These are phyloP conservation scores for Ustulina deusta DNA, from an alignment of 2,329 filamentous ascomycete genomes.

Conservation along the genomic window DNA sequence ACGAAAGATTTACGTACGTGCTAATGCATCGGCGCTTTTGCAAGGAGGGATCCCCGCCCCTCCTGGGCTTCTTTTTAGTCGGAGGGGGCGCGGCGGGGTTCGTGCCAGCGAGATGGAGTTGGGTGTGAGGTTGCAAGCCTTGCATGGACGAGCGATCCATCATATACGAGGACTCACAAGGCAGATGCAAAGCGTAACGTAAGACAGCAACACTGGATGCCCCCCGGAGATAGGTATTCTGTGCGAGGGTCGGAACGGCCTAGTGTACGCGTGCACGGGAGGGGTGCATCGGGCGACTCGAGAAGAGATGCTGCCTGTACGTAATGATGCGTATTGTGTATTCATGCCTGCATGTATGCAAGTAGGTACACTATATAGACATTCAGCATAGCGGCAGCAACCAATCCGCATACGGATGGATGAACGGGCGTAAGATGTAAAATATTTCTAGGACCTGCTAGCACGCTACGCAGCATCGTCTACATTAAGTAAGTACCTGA, in stretches of 20 bases:
- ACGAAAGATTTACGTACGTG: slow-evolving; percentile 58
- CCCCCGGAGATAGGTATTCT: slow-evolving; percentile 26
- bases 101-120: slow-evolving; percentile 31
- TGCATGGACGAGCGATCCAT: slow-evolving; percentile 47
- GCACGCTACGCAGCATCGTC: too few relatives aligned
- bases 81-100: slow-evolving; percentile 39
- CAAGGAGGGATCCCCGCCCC: slow-evolving; percentile 59
- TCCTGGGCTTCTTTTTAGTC: slow-evolving; percentile 64
- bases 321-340: neutral
- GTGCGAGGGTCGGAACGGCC: slow-evolving; percentile 10
- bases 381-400: neutral
- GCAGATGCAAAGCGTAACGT: slow-evolving; percentile 28
- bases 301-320: slow-evolving; percentile 13
- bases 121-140: slow-evolving; percentile 41
- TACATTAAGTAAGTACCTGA: too few relatives aligned
- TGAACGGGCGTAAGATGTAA: neutral
- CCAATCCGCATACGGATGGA: neutral
- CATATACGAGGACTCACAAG: slow-evolving; percentile 21
- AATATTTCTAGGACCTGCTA: too few relatives aligned
- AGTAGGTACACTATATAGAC: neutral
- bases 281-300: slow-evolving; percentile 19
- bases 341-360: neutral
- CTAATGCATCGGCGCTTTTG: slow-evolving; percentile 83
- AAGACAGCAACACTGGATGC: slow-evolving; percentile 18
- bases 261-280: slow-evolving; percentile 19